phyloP scores from a whole-genome alignment of 768 basidiomycete species.

The Candolleomyces eurysporus region DNA sequence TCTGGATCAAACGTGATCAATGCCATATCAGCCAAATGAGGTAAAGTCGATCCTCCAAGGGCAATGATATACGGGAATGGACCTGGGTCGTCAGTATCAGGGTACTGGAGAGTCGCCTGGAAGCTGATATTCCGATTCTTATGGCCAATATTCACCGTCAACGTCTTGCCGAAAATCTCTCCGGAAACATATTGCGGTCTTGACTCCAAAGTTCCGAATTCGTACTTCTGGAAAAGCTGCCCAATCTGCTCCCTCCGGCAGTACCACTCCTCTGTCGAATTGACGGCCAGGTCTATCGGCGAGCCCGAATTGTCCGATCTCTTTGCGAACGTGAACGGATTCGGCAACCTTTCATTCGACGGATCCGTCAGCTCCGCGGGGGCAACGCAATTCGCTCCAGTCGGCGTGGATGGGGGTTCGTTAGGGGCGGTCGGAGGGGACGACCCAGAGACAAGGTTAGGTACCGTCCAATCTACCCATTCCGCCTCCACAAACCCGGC shows the following conservation, averaged over 20 bases:
- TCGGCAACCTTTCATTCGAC: constrained; percentile 43
- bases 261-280: constrained; percentile 45
- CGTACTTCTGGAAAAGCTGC: constrained; percentile 50
- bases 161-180: constrained; percentile 32
- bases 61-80: constrained; percentile 52
- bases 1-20: constrained; percentile 47
- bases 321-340: constrained; percentile 51
- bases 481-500: constrained; percentile 36
- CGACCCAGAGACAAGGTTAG: constrained; percentile 26
- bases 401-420: background rate
- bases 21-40: constrained; percentile 34
- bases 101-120: constrained; percentile 38
- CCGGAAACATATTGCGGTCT: constrained; percentile 44
- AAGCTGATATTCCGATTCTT: constrained; percentile 45
- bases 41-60: constrained; percentile 39
- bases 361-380: constrained; percentile 28
- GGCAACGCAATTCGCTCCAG: constrained; percentile 3
- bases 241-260: constrained; percentile 51
- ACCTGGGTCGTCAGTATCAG: constrained; percentile 31
- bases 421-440: background rate
- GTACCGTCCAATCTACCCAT: constrained; percentile 52
- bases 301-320: constrained; percentile 21
- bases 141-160: constrained; percentile 44
- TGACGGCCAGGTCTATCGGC: constrained; percentile 22
- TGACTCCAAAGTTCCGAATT: constrained; percentile 49